A percentile compares a stretch with the other conserved stretches of the same genome.
phyloP scores from a whole-genome alignment of 1,139 yeast species.

The Suhomyces anneliseae region DNA sequence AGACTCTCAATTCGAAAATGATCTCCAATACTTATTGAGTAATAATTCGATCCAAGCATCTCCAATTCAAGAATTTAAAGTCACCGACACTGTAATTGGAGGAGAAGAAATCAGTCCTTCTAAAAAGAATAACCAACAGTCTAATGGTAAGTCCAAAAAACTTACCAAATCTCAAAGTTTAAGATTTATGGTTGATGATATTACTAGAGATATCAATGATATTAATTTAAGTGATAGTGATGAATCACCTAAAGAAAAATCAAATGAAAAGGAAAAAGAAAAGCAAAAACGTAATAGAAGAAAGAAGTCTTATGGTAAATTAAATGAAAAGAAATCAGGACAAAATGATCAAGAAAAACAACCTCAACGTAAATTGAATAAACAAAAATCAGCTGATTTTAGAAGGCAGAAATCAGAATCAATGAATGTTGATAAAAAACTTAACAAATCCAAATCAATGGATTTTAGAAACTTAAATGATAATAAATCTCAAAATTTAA shows the following conservation, averaged over 20 bases:
- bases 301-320: constrained; percentile 12
- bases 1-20: constrained; percentile 24
- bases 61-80: neutral
- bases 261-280: neutral
- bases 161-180: neutral
- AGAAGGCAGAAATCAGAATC: constrained; percentile 13
- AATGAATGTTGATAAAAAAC: constrained; percentile 8
- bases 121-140: neutral
- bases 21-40: constrained; percentile 21
- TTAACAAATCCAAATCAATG: constrained; percentile 16
- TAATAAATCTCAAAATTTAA: constrained; percentile 4
- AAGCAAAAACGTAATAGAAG: constrained; percentile 1
- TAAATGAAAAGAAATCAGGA: constrained; percentile 1
- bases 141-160: neutral
- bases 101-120: neutral
- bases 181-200: constrained; percentile 16
- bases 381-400: constrained; percentile 15
- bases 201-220: constrained; percentile 27
- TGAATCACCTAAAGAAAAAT: constrained; percentile 12
- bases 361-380: constrained; percentile 8
- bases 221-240: constrained; percentile 26
- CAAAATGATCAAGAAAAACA: neutral
- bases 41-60: constrained; percentile 6
- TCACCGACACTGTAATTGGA: neutral
- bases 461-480: constrained; percentile 11